These are phyloP conservation scores for Neckera pumila DNA, from an alignment of 225 moss, liverwort and hornwort genomes.

Conservation along the genomic window DNA sequence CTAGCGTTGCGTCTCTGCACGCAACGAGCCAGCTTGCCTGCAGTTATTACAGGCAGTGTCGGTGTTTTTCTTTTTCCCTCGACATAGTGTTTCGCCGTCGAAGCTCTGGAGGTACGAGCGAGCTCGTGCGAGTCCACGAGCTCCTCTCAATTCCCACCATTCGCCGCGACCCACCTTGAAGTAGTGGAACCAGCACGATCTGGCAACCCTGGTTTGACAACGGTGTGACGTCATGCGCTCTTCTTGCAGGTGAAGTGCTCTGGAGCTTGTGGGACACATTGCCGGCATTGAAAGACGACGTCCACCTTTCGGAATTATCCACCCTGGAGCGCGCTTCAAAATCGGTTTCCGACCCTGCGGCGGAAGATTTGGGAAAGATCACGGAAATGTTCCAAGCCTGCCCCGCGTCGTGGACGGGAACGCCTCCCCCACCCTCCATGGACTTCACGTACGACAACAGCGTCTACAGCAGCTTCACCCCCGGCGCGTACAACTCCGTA, in stretches of 20 bases:
- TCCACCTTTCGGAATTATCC: background rate
- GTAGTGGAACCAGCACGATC: background rate
- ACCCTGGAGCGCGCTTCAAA: background rate
- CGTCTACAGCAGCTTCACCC: background rate
- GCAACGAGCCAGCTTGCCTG: background rate
- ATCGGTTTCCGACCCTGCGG: background rate
- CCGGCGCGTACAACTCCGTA: background rate
- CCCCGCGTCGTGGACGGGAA: constrained; percentile 1
- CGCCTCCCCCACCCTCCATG: background rate
- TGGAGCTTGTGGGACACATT: background rate
- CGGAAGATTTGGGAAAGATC: background rate
- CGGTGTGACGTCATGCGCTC: background rate
- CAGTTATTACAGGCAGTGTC: background rate
- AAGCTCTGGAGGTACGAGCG: background rate
- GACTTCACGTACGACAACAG: constrained; percentile 1
- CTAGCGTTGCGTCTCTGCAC: background rate
- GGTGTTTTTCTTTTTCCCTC: background rate
- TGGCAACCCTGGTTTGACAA: background rate
- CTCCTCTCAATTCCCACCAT: background rate
- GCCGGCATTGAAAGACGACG: background rate
- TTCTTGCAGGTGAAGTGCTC: background rate
- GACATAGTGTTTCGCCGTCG: background rate
- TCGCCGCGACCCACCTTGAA: background rate
- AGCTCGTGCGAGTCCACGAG: background rate
- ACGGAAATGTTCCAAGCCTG: background rate